Evolutionary conservation across 352 stramenopile species (phyloP), one percentile per base, ranked within the genome.

Genomic region (Phytophthora pini): DNA sequence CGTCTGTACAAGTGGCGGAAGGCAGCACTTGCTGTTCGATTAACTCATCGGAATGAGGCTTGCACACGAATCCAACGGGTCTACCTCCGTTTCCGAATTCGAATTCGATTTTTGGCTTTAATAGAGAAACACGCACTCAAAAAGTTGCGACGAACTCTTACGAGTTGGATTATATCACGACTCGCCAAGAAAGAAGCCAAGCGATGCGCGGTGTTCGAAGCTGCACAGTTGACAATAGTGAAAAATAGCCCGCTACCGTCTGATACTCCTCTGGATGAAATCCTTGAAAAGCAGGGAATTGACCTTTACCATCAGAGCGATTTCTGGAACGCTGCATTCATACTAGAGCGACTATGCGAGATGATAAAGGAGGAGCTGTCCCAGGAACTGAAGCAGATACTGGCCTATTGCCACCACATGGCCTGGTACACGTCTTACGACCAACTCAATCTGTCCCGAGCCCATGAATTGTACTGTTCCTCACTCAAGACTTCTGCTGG

Each of bases 401-500:
- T 92, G 20, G 85, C 81, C 3, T 85, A 90, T 56, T 75, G 70
- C 22, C 85, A 93, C 56, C 82, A 92, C 73, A 82, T 81, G 76
- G 51, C 76, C 6, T 93, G 85, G 85, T 79, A 93, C 52, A 27
- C 48, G 3, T 87, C 79, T 2, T 84, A 83, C 50, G 83, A 90
- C 41, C 27, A 61, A 24, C 77, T 79, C 45, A 82, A 89, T 34
- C 61, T 93, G 27, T 32, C 40, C 5, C 72, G 70, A 48, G 74
- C 85, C 3, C 67, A 88, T 50, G 74, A 88, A 9, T 31, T 77
- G 17, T 92, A 90, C 55, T 79, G 67, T 13, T 12, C 22, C 0
- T 34, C 58, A 9, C 66, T 93, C 2, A 51, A 79, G n/a, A 20
- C 10, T 43, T 15, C 26, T 31, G 13, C 45, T 36, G 31, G 15